Base-by-base conservation (phyloP, 1,139 yeast genomes). In the Taphrina communis region DNA sequence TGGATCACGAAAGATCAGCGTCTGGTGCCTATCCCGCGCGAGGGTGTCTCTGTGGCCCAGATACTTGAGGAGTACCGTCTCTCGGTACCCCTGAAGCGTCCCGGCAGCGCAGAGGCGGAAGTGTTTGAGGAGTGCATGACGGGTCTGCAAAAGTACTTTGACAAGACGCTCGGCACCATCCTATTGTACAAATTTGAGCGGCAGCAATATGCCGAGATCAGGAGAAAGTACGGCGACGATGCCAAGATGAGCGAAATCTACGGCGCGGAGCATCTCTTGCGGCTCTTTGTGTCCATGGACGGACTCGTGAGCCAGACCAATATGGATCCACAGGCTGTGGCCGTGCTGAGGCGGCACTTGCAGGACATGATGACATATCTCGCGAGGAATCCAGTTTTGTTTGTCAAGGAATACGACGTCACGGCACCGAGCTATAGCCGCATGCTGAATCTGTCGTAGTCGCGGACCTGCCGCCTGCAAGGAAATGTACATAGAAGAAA, bases 111-210 rank as follows among this genome's bases (percentile, higher is more conserved):
- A 21, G 87, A 83, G 38, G 77, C 81, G 6, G 88, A 85, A 70
- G 84, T 89, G 21, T 77, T 87, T 60, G 82, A 84, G 44, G 98
- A 94, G 76, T 86, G 89, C 35, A 74, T 88, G 14, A 76, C 81
- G 7, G 97, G 98, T 1, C 76, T 94, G 51, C 83, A 82, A 75
- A 76, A 85, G n/a, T 94, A 92, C 76, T 94, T 94, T 78, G 88
- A 91, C 76, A 85, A 87, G 72, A 82, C 90, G 0, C 77, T 93
- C 61, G 91, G 96, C 7, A 83, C 88, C 68, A 80, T 89, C 65
- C 79, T 94, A 38, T 83, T 94, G 6, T 94, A 94, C 79, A 84
- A 95, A 72, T 88, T 88, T 73, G 99, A 94, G 77, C 82, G 97
- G 70, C 84, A 89, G 71, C 98, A 94, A 77, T 91, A 85, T 75